These are phyloP conservation scores for Paramecium biaurelia DNA, from an alignment of 73 alveolate species.

Conservation along the genomic window DNA sequence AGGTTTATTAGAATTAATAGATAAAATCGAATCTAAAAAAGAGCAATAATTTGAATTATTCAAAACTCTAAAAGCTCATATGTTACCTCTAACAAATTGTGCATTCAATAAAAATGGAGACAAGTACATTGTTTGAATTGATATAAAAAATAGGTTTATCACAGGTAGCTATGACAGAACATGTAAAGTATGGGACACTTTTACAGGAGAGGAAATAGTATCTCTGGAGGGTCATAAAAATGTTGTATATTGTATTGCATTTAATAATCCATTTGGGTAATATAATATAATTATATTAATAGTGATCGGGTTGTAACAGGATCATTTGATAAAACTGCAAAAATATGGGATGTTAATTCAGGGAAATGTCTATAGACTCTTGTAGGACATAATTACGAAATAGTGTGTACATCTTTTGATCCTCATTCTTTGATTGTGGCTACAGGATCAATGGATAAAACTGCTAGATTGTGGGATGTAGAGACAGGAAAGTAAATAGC, in stretches of 20 bases:
- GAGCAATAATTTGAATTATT: slow-evolving; percentile 87
- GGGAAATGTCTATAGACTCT: slow-evolving; percentile 97
- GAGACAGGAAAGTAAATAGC: slow-evolving; percentile 94
- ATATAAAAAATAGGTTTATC: slow-evolving; percentile 77
- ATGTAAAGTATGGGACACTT: slow-evolving; percentile 99
- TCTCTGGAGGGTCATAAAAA: slow-evolving; percentile 98
- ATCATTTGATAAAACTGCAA: slow-evolving; percentile 98
- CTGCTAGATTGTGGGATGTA: slow-evolving; percentile 97
- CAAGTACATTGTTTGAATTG: slow-evolving; percentile 45
- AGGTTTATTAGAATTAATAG: slow-evolving; percentile 78
- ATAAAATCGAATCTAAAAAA: slow-evolving; percentile 79
- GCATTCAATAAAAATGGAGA: slow-evolving; percentile 98
- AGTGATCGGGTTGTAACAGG: slow-evolving; percentile 98
- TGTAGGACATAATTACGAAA: slow-evolving; percentile 98
- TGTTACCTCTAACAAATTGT: slow-evolving; percentile 99
- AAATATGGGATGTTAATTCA: slow-evolving; percentile 99
- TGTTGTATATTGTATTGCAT: slow-evolving; percentile 99
- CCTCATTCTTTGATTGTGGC: slow-evolving; percentile 93
- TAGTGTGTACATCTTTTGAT: slow-evolving; percentile 98
- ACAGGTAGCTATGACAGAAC: slow-evolving; percentile 99
- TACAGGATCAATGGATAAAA: slow-evolving; percentile 97
- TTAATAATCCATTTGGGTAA: slow-evolving; percentile 99
- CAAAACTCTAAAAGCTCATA: slow-evolving; percentile 97
- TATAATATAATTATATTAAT: neutral
- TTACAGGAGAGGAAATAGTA: slow-evolving; percentile 87